Base-by-base conservation (phyloP, 768 basidiomycete genomes). In the Boletus rubroflammeus region DNA sequence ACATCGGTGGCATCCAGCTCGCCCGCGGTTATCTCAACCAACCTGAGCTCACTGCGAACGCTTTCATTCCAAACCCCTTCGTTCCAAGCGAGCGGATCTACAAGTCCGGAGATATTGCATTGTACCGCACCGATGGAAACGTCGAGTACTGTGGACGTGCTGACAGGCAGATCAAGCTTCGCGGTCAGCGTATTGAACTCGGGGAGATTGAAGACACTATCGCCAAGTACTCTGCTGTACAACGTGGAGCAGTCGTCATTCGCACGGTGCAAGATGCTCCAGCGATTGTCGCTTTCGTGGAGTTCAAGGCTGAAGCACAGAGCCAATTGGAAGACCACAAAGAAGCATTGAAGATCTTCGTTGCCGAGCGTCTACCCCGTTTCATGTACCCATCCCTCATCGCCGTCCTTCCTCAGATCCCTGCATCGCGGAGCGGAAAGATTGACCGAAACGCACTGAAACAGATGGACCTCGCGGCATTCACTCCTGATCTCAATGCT, bases 121-220 rank as follows among this genome's bases (percentile, higher is more conserved):
- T 64, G 31, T 71, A 67, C 51, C 64, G 57, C 17, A 35, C 57
- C 1, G 67, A 67, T 36, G 70, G 70, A 21, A 59, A 66, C n/a
- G 54, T 72, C 31, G 64, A 66, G 36, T 71, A 67, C 50, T 63
- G 66, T 39, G 71, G 70, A 36, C 69, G 71, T 26, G 59, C 60
- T 15, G 71, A 72, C 62, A 61, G 69, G 35, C 70, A 72, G 40
- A 63, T 72, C 51, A 72, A 72, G 54, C 60, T 72, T 52, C 66
- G 67, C 7, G 70, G 71, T 26, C 66, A 63, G 25, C 67, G 71
- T 25, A 65, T 72, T n/a, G 70, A 72, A 40, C 65, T 68, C 13
- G 66, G 67, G 14, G 70, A 72, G 53, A 62, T 72, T 15, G 70
- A 72, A 58, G 61, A 63, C 39, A 67, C 67, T 1, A 67, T 69